A percentile compares a stretch with the other conserved stretches of the same genome.
Conservation (phyloP, 306 rosid species). For the Astragalus membranaceus region DNA sequence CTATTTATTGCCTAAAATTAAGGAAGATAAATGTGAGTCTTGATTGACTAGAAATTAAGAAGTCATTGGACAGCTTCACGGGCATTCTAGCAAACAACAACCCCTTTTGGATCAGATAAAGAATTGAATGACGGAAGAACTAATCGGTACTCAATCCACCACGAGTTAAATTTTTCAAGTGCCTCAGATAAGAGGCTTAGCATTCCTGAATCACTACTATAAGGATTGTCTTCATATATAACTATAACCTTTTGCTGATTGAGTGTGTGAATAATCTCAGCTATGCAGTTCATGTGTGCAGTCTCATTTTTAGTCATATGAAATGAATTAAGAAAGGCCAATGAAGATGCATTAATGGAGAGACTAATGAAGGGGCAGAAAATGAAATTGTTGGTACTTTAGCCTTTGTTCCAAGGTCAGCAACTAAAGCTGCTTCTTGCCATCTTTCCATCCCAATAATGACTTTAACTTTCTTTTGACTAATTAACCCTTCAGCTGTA, state of each 20-base stretch:
- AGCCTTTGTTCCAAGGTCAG: too few relatives aligned
- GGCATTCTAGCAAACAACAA: too few relatives aligned
- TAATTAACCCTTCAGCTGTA: conserved; percentile 39
- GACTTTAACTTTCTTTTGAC: conserved; percentile 28
- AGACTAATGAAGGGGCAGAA: conserved; percentile 30
- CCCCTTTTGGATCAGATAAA: too few relatives aligned
- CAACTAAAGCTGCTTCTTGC: too few relatives aligned
- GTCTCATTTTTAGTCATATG: conserved; percentile 29
- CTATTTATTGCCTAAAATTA: too few relatives aligned
- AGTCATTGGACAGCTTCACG: too few relatives aligned
- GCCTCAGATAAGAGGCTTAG: conserved; percentile 49
- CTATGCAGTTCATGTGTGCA: conserved; percentile 42
- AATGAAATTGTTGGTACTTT: conserved; percentile 44
- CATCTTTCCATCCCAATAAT: conserved; percentile 46
- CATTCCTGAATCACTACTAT: conserved; percentile 39
- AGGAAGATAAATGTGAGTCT: too few relatives aligned
- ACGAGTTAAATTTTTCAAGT: conserved; percentile 32
- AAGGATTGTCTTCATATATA: conserved; percentile 42
- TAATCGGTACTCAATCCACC: conserved; percentile 45
- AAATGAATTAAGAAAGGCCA: conserved; percentile 58
- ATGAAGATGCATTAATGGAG: conserved; percentile 25
- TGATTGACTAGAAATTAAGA: too few relatives aligned
- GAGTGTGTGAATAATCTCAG: conserved; percentile 25
- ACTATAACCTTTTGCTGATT: conserved; percentile 37
- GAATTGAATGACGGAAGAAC: conserved; percentile 44